Evolutionary conservation across 1,139 yeast species (phyloP).

Genomic region (Pneumocystis oryctolagi): DNA sequence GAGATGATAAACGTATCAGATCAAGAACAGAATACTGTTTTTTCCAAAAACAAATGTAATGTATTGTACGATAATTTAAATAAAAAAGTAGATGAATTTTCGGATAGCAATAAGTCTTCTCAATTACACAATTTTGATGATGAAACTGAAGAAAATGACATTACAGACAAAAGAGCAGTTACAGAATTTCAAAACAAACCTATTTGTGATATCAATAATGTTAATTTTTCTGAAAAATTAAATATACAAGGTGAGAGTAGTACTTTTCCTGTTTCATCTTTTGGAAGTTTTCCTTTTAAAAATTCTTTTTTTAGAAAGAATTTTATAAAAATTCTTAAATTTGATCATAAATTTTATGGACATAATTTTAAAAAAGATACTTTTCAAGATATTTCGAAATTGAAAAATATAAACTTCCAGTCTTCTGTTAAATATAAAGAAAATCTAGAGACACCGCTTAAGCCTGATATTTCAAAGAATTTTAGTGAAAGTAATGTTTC

Average conservation of each 20-base stretch:
- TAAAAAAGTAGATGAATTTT: neutral
- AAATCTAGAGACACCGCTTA: neutral
- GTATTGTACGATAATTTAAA: neutral
- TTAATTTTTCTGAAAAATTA: neutral
- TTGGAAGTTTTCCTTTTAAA: neutral
- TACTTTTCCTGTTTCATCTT: neutral
- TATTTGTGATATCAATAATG: neutral
- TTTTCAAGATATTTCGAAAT: neutral
- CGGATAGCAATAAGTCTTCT: neutral
- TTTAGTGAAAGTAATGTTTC: slow-evolving; percentile 25
- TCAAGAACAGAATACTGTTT: neutral
- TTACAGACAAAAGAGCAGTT: neutral
- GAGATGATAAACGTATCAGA: neutral
- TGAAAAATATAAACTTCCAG: neutral
- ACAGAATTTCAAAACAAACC: neutral
- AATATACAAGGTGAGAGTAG: neutral
- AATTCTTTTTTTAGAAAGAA: neutral
- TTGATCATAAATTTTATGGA: neutral
- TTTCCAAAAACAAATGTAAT: neutral
- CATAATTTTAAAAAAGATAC: neutral
- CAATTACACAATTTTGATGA: neutral
- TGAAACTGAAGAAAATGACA: neutral
- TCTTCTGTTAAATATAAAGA: neutral
- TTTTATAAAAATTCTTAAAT: neutral
- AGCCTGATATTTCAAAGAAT: neutral